phyloP scores from a whole-genome alignment of 768 basidiomycete genomes.

The Lepiota subincarnata region DNA sequence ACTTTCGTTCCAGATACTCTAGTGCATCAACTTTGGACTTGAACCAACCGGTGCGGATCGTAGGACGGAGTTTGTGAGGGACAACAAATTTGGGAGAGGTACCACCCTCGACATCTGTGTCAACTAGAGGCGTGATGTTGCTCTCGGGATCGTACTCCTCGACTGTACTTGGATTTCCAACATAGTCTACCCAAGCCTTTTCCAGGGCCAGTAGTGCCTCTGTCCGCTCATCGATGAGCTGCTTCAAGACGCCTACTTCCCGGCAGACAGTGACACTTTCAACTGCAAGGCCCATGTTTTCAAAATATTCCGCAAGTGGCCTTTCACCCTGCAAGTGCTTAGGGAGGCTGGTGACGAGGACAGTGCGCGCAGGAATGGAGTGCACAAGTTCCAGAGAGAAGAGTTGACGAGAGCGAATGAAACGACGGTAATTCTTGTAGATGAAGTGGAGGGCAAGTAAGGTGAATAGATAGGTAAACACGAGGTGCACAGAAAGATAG shows the following conservation, averaged over 20 bases:
- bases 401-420: conserved; percentile 86
- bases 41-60: conserved; percentile 71
- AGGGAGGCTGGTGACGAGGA: conserved; percentile 83
- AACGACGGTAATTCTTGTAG: conserved; percentile 84
- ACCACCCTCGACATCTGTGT: conserved; percentile 50
- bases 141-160: conserved; percentile 77
- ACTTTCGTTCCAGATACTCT: conserved; percentile 79
- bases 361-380: conserved; percentile 90
- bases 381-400: conserved; percentile 94
- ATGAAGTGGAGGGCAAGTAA: conserved; percentile 81
- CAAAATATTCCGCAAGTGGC: conserved; percentile 89
- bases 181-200: conserved; percentile 81
- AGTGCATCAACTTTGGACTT: conserved; percentile 80
- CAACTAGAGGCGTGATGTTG: conserved; percentile 43
- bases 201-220: conserved; percentile 78
- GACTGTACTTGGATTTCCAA: conserved; percentile 89
- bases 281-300: conserved; percentile 79
- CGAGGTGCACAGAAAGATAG: conserved; percentile 81
- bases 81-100: conserved; percentile 56
- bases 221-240: conserved; percentile 76
- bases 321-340: conserved; percentile 81
- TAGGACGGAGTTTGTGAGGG: conserved; percentile 74
- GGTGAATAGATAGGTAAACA: conserved; percentile 95
- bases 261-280: conserved; percentile 91
- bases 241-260: conserved; percentile 70